Conservation (phyloP, 2,329 filamentous ascomycete genomes). For the Claviceps citrina region DNA sequence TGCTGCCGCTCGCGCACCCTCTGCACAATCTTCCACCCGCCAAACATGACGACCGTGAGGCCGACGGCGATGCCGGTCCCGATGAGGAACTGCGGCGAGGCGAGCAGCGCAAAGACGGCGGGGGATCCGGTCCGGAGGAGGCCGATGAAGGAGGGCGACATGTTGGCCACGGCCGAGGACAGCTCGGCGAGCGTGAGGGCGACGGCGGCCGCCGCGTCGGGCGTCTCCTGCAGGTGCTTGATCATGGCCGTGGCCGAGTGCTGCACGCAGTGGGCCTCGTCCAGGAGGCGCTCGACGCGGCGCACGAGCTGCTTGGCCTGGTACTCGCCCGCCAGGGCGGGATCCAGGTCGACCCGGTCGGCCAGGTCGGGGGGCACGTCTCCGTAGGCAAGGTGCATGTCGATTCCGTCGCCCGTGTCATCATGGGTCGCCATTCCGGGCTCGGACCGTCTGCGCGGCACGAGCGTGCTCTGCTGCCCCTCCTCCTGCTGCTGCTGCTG, state of each 20-base stretch:
- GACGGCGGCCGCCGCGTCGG: slow-evolving; percentile 85
- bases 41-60: slow-evolving; percentile 89
- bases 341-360: slow-evolving; percentile 31
- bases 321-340: slow-evolving; percentile 32
- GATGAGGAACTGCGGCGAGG: slow-evolving; percentile 87
- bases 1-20: slow-evolving; percentile 44
- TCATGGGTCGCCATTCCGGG: slow-evolving; percentile 21
- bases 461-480: slow-evolving; percentile 12
- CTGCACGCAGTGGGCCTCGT: slow-evolving; percentile 80
- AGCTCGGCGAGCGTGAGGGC: slow-evolving; percentile 87
- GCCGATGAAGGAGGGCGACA: slow-evolving; percentile 65
- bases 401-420: slow-evolving; percentile 40
- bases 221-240: slow-evolving; percentile 50
- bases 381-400: slow-evolving; percentile 87
- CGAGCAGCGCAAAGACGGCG: slow-evolving; percentile 70
- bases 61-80: slow-evolving; percentile 78
- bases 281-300: slow-evolving; percentile 60
- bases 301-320: slow-evolving; percentile 44
- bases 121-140: slow-evolving; percentile 70
- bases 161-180: slow-evolving; percentile 63
- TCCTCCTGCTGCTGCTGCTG: no score
- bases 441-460: slow-evolving; percentile 25
- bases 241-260: slow-evolving; percentile 75
- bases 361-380: slow-evolving; percentile 57
- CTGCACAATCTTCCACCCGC: slow-evolving; percentile 95